Conservation (phyloP, 2,329 filamentous ascomycete genomes). For the Dothideomycetes sp. region DNA sequence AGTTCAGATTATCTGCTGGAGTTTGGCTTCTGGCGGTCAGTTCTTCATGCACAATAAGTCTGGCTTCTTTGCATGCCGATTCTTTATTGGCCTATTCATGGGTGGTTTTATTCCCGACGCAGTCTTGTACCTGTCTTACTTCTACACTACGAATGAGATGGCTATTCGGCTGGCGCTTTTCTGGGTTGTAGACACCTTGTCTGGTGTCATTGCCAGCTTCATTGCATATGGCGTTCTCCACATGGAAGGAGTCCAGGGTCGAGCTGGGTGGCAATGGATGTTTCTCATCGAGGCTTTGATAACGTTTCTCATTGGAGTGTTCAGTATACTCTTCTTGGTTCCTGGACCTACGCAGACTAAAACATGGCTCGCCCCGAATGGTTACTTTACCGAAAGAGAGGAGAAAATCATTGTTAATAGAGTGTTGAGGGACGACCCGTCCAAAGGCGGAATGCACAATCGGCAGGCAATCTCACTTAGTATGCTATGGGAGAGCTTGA, state of each 20-base stretch:
- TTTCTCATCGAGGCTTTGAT: constrained; percentile 20
- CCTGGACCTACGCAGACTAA: constrained; percentile 27
- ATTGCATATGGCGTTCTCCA: not conserved
- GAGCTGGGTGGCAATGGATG: constrained; percentile 16
- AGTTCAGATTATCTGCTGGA: constrained; percentile 2
- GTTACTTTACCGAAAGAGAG: constrained; percentile 43
- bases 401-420: constrained; percentile 5
- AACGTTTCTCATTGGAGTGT: constrained; percentile 1
- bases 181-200: constrained; percentile 13
- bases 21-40: constrained; percentile 2
- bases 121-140: constrained; percentile 2
- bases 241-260: not conserved
- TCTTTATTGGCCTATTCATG: constrained; percentile 4
- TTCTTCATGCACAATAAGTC: constrained; percentile 1
- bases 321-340: constrained; percentile 9
- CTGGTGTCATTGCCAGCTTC: constrained; percentile 2
- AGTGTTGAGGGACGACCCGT: constrained; percentile 42
- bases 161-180: constrained; percentile 3
- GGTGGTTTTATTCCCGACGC: constrained; percentile 6
- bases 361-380: constrained; percentile 36
- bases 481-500: constrained; percentile 39
- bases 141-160: constrained; percentile 3
- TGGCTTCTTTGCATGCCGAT: constrained; percentile 1
- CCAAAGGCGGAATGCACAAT: constrained; percentile 47
- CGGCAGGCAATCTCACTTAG: constrained; percentile 42